Conservation (phyloP, 2,329 filamentous ascomycete genomes). For the Apiospora saccharicola region DNA sequence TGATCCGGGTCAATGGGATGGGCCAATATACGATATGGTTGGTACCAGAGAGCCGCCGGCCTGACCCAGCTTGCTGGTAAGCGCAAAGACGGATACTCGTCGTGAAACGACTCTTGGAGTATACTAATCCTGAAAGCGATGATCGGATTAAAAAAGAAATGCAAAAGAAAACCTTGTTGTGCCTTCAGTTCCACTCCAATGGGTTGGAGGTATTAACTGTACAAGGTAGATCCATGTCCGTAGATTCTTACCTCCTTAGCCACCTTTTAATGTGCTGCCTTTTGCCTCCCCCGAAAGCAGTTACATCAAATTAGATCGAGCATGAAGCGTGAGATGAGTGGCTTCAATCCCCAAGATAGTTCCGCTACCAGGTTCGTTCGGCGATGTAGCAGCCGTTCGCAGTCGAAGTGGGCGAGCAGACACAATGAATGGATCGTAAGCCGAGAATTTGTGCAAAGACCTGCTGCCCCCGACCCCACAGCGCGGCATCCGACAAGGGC, state of each 20-base stretch:
- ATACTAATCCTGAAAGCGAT: background rate
- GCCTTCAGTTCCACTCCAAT: constrained; percentile 8
- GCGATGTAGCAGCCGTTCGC: background rate
- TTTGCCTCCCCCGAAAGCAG: background rate
- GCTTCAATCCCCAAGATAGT: background rate
- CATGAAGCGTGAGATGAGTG: background rate
- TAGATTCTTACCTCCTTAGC: background rate
- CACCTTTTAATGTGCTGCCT: background rate
- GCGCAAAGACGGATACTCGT: background rate
- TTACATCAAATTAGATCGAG: background rate
- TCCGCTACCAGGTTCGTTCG: background rate
- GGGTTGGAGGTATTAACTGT: background rate
- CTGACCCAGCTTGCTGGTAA: constrained; percentile 14
- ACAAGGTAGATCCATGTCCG: background rate
- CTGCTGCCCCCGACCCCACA: background rate
- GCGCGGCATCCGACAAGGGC: constrained; percentile 6
- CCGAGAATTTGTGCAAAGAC: constrained; percentile 7
- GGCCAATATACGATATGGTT: background rate
- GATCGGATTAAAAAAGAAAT: background rate
- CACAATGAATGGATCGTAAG: background rate
- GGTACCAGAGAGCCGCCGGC: background rate
- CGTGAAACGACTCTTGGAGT: constrained; percentile 1
- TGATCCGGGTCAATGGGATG: background rate
- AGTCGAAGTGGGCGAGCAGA: background rate
- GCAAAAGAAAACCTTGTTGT: constrained; percentile 12